Evolutionary conservation across 768 basidiomycete species (phyloP).

Genomic region (Rhodotorula taiwanensis): DNA sequence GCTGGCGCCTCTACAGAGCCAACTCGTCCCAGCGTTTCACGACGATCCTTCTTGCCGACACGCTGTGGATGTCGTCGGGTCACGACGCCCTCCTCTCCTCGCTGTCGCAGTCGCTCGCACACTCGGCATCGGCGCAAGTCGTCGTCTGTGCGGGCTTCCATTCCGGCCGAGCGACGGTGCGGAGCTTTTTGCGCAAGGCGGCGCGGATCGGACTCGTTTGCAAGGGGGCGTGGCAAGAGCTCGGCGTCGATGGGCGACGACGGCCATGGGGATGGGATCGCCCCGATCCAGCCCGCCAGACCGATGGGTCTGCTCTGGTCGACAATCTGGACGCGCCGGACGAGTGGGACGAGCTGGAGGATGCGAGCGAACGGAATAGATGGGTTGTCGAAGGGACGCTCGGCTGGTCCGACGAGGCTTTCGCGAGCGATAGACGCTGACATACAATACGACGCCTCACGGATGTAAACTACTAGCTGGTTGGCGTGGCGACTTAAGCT

Average conservation of each 20-base stretch:
- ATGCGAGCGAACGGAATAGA: slow-evolving; percentile 19
- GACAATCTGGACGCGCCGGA: neutral
- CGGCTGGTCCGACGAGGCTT: slow-evolving; percentile 12
- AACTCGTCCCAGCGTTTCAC: neutral
- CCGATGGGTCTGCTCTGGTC: neutral
- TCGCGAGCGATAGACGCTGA: neutral
- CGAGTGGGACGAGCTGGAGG: slow-evolving; percentile 26
- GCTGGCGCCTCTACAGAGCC: neutral
- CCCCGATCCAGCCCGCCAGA: too few relatives aligned
- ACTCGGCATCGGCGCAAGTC: neutral
- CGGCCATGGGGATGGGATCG: slow-evolving; percentile 26
- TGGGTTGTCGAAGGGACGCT: slow-evolving; percentile 26
- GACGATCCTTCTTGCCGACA: slow-evolving; percentile 30
- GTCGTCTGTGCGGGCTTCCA: slow-evolving; percentile 25
- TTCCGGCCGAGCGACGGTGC: slow-evolving; percentile 15
- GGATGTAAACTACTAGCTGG: too few relatives aligned
- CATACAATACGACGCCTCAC: neutral
- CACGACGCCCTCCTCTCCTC: slow-evolving; percentile 16
- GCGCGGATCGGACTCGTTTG: neutral
- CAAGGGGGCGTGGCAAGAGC: slow-evolving; percentile 4
- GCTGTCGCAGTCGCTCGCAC: slow-evolving; percentile 11
- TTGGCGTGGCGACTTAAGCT: too few relatives aligned
- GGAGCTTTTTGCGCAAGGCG: slow-evolving; percentile 19
- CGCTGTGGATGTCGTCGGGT: slow-evolving; percentile 10
- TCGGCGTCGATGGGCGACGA: slow-evolving; percentile 8